Conservation (phyloP, 2,329 filamentous ascomycete genomes). For the Botrytis sinoallii region DNA sequence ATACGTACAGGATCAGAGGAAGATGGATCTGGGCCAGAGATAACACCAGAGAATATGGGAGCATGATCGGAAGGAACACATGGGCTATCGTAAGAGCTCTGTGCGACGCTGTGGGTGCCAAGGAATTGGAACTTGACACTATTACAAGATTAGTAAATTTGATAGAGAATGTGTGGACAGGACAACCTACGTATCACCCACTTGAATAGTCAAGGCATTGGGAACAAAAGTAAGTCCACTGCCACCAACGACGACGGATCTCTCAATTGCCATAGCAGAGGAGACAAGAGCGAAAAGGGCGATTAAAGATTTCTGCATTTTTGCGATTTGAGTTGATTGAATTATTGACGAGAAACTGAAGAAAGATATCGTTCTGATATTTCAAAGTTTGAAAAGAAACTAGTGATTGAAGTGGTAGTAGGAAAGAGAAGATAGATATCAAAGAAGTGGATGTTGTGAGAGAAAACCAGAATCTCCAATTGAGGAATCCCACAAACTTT, state of each 20-base stretch:
- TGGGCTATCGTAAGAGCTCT: conserved; percentile 70
- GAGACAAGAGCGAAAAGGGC: neutral
- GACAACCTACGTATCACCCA: conserved; percentile 46
- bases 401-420: neutral
- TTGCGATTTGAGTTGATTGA: neutral
- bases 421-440: neutral
- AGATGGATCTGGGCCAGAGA: conserved; percentile 42
- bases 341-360: neutral
- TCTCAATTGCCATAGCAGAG: conserved; percentile 33
- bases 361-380: neutral
- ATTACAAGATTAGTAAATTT: conserved; percentile 38
- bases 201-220: conserved; percentile 57
- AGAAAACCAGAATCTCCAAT: neutral
- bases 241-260: conserved; percentile 65
- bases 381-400: neutral
- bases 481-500: neutral
- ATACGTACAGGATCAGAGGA: neutral
- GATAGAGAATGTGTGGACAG: conserved; percentile 63
- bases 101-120: conserved; percentile 77
- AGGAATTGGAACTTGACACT: conserved; percentile 9
- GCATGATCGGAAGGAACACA: conserved; percentile 60
- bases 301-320: conserved; percentile 7
- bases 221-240: conserved; percentile 58
- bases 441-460: neutral
- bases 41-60: conserved; percentile 62